Evolutionary conservation across 139 green algal species (phyloP).

Genomic region (Bryopsis sp.): DNA sequence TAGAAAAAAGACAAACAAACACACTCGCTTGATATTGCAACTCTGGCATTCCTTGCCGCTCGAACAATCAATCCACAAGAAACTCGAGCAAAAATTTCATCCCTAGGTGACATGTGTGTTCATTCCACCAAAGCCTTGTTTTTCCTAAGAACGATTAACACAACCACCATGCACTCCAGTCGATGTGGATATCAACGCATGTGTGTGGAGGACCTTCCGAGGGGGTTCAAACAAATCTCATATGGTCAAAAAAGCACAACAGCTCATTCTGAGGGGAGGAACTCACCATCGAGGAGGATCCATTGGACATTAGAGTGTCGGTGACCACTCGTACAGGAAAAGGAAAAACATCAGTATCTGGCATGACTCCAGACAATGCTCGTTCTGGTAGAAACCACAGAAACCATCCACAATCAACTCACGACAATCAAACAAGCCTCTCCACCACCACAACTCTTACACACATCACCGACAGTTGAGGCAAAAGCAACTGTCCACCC

Average conservation of each 20-base stretch:
- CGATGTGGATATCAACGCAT: background rate
- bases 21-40: background rate
- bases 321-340: slow-evolving; percentile 51
- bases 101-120: background rate
- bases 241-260: background rate
- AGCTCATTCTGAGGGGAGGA: background rate
- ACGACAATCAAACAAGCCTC: background rate
- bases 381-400: slow-evolving; percentile 13
- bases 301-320: slow-evolving; percentile 49
- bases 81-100: background rate
- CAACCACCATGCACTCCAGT: background rate
- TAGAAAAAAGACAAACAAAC: slow-evolving; percentile 18
- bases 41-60: background rate
- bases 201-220: background rate
- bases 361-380: slow-evolving; percentile 27
- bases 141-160: background rate
- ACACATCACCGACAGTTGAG: background rate
- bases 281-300: slow-evolving; percentile 35
- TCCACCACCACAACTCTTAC: background rate
- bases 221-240: background rate
- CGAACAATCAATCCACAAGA: background rate
- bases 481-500: background rate
- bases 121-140: background rate
- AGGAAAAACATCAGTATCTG: slow-evolving; percentile 32
- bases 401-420: background rate